These are phyloP conservation scores for Aspergillus persii DNA, from an alignment of 2,329 filamentous ascomycete genomes.

Conservation along the genomic window DNA sequence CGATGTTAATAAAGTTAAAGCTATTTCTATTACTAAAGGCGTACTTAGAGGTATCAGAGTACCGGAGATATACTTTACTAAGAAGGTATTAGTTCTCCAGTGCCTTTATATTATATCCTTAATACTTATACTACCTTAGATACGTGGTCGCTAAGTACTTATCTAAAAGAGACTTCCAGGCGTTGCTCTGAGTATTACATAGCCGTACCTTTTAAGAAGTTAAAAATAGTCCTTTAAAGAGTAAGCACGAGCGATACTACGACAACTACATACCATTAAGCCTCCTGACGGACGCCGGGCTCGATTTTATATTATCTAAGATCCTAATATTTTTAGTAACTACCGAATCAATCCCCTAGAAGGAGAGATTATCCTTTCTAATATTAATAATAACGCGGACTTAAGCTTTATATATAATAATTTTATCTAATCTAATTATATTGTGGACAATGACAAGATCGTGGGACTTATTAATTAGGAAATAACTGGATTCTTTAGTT, in stretches of 20 bases:
- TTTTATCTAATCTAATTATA: constrained; percentile 37
- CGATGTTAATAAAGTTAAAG: constrained; percentile 43
- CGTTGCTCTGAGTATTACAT: constrained; percentile 37
- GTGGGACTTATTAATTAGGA: constrained; percentile 45
- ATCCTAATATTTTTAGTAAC: constrained; percentile 25
- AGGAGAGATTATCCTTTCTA: constrained; percentile 33
- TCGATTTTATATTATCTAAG: constrained; percentile 22
- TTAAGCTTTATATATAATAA: constrained; percentile 43
- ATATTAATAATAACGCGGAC: constrained; percentile 22
- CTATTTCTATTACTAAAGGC: constrained; percentile 30
- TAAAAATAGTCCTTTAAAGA: constrained; percentile 37
- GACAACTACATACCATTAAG: constrained; percentile 26
- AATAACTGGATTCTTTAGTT: constrained; percentile 41
- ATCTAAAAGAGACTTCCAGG: constrained; percentile 42
- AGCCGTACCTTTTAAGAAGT: constrained; percentile 33
- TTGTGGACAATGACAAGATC: constrained; percentile 40
- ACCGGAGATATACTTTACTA: constrained; percentile 40
- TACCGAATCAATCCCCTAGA: constrained; percentile 33
- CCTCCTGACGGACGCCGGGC: constrained; percentile 15
- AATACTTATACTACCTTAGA: constrained; percentile 24
- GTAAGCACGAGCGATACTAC: constrained; percentile 35
- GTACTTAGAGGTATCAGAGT: constrained; percentile 30
- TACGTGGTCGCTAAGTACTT: constrained; percentile 36
- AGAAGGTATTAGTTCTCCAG: no score
- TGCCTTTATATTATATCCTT: no score